These are phyloP conservation scores for Trichoderma orchidacearum DNA, from an alignment of 495 filamentous ascomycete genomes.

Conservation along the genomic window DNA sequence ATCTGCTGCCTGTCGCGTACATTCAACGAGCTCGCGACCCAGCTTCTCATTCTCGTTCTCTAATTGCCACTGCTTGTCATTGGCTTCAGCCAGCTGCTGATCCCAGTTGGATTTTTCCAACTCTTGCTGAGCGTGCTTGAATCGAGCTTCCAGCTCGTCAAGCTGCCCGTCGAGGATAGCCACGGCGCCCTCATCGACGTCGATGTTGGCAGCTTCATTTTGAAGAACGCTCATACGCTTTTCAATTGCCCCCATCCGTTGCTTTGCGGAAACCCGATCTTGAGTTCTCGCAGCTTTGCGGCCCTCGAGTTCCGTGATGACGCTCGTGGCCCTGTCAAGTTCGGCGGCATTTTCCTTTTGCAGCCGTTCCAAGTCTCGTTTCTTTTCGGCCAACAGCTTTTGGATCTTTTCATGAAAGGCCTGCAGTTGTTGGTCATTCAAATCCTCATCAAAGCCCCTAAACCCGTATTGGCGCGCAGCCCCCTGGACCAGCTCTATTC, in stretches of 20 bases:
- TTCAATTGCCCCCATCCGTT: conserved; percentile 57
- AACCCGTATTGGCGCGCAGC: conserved; percentile 68
- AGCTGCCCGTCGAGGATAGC: conserved; percentile 58
- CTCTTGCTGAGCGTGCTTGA: conserved; percentile 48
- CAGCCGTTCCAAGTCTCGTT: conserved; percentile 56
- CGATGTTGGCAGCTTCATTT: conserved; percentile 49
- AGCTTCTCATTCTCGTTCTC: conserved; percentile 57
- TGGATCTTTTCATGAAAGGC: conserved; percentile 66
- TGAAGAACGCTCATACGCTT: conserved; percentile 48
- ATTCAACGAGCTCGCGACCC: conserved; percentile 63
- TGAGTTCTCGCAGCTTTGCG: conserved; percentile 53
- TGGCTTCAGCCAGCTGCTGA: conserved; percentile 45
- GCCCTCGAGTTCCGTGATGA: conserved; percentile 54
- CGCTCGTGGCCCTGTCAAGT: conserved; percentile 48
- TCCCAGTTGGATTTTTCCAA: conserved; percentile 53
- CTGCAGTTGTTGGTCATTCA: conserved; percentile 58
- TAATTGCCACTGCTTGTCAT: conserved; percentile 46
- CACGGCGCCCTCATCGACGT: conserved; percentile 72
- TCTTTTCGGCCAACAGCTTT: conserved; percentile 66
- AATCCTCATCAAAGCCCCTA: conserved; percentile 65
- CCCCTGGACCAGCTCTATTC: conserved; percentile 62
- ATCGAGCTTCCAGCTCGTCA: conserved; percentile 49
- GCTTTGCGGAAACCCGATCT: conserved; percentile 52
- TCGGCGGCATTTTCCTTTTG: conserved; percentile 58
- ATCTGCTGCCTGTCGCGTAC: conserved; percentile 62